A percentile compares a stretch with the other conserved stretches of the same genome.
These are phyloP conservation scores for Cantharellus cinnabarinus DNA, from an alignment of 768 basidiomycete species.

Conservation along the genomic window DNA sequence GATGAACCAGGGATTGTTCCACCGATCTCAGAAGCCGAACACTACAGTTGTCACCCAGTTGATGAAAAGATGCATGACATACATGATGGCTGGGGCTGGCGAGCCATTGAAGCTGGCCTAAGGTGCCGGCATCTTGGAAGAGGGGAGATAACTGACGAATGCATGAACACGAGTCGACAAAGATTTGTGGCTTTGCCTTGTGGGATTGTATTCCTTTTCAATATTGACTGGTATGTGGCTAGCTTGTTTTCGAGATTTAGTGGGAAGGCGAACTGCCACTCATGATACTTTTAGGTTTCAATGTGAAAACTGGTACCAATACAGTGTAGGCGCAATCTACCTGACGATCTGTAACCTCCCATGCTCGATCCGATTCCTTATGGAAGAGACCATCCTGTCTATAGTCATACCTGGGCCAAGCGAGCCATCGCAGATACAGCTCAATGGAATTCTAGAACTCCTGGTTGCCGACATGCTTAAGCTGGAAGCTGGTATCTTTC, in stretches of 20 bases:
- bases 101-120: constrained; percentile 12
- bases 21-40: constrained; percentile 6
- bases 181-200: constrained; percentile 12
- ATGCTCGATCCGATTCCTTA: constrained; percentile 12
- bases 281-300: not conserved
- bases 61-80: constrained; percentile 11
- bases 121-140: constrained; percentile 6
- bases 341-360: constrained; percentile 17
- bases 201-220: constrained; percentile 12
- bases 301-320: not conserved
- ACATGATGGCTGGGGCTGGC: constrained; percentile 15
- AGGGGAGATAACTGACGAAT: constrained; percentile 12
- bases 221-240: constrained; percentile 12
- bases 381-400: constrained; percentile 20
- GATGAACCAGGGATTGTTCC: constrained; percentile 9
- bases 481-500: not conserved
- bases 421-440: constrained; percentile 14
- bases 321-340: constrained; percentile 15
- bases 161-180: constrained; percentile 9
- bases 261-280: not conserved
- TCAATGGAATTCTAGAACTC: constrained; percentile 17
- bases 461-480: constrained; percentile 14
- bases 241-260: not conserved
- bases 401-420: constrained; percentile 20
- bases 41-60: constrained; percentile 5